Conservation (phyloP, 2,329 filamentous ascomycete species). For the Tolypocladium endophyticum region DNA sequence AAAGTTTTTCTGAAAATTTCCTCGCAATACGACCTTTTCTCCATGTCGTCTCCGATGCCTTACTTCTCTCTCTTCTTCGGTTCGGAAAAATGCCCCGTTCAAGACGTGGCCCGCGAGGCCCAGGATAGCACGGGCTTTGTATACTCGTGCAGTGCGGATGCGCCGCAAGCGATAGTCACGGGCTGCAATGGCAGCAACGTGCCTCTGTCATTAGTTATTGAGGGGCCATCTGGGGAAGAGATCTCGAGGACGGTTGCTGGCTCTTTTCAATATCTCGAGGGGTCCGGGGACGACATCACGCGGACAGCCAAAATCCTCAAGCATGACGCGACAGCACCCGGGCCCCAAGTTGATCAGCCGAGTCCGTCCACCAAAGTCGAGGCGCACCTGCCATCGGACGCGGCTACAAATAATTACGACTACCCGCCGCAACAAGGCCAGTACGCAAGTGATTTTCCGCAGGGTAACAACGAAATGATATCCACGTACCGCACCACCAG, state of each 20-base stretch:
- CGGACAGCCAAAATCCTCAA: slow-evolving; percentile 23
- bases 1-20: slow-evolving; percentile 65
- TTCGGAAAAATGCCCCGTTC: slow-evolving; percentile 52
- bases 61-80: slow-evolving; percentile 66
- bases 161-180: slow-evolving; percentile 50
- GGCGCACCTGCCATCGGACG: slow-evolving; percentile 24
- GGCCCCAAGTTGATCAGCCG: slow-evolving; percentile 25
- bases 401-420: slow-evolving; percentile 34
- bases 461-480: slow-evolving; percentile 41
- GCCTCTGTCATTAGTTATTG: slow-evolving; percentile 43
- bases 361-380: slow-evolving; percentile 31
- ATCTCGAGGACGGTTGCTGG: slow-evolving; percentile 37
- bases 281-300: slow-evolving; percentile 35
- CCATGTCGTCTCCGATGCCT: slow-evolving; percentile 41
- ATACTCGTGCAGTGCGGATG: slow-evolving; percentile 63
- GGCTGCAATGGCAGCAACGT: slow-evolving; percentile 38
- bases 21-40: slow-evolving; percentile 60
- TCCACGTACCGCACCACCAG: slow-evolving; percentile 42
- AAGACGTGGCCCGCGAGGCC: slow-evolving; percentile 50
- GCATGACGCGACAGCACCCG: slow-evolving; percentile 26
- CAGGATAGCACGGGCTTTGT: slow-evolving; percentile 51
- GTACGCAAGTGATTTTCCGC: slow-evolving; percentile 27
- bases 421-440: slow-evolving; percentile 30
- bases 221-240: slow-evolving; percentile 40
- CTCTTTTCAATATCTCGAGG: slow-evolving; percentile 39